Base-by-base conservation (phyloP, 2,329 filamentous ascomycete genomes). In the Fusarium drepaniforme region DNA sequence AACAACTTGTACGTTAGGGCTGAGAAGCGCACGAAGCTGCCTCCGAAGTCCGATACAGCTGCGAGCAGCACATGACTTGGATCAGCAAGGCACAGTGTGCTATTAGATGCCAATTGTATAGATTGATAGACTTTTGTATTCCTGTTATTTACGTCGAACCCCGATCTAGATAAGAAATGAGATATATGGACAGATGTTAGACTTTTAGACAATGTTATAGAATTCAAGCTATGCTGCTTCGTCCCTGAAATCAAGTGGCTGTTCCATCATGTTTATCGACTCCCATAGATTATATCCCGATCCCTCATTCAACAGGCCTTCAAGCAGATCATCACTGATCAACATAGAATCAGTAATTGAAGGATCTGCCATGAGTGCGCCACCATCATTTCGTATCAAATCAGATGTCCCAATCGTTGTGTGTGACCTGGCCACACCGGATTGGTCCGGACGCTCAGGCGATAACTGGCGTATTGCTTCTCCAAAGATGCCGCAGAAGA, bases 1-100 rank as follows among this genome's bases (percentile, higher is more conserved):
- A 84, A 85, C 42, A 90, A 90, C 77, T 64, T 90, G 56, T 90
- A 88, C 70, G 87, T 89, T 3, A 79, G 83, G 23, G 87, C 88
- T 0, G 83, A 87, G 77, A 85, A 81, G 77, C 83, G 88, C 25
- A 82, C 83, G 23, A 86, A 85, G 78, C 89, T 86, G 85, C 88
- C 88, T 23, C 42, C n/a, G 3, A 44, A 23, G 8, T 44, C n/a
- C 6, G 42, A 44, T 3, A 8, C n/a, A 15, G n/a, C 6, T 44
- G 3, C 6, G 3, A 44, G 38, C 2, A 40, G 42, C 42, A 23
- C n/a, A 23, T 44, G 42, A 44, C 3, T 15, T 15, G n/a, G 3
- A 23, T 3, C 6, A 44, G 42, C 3, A 2, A 44, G 5, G 13
- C 8, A 8, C 23, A 5, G n/a, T 44, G 42, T 8, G 12, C 6